phyloP scores from a whole-genome alignment of 768 basidiomycete genomes.

The Amanita phalloides region DNA sequence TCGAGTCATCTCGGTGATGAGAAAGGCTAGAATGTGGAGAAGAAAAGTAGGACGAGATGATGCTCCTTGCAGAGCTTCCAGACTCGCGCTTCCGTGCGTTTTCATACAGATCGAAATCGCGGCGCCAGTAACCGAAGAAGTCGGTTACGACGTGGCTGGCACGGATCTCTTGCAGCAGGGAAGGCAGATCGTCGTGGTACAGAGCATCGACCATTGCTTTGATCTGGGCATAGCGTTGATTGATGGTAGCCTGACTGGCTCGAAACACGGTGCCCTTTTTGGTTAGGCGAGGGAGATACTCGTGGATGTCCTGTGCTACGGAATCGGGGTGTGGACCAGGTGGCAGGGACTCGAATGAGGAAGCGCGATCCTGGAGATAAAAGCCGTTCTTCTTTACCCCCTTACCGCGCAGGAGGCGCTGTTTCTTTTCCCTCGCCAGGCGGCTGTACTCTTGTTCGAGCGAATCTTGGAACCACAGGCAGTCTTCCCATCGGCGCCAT shows the following conservation, averaged over 20 bases:
- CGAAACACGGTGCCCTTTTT: conserved; percentile 69
- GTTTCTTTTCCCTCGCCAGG: conserved; percentile 56
- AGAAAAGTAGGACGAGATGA: conserved; percentile 52
- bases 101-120: conserved; percentile 52
- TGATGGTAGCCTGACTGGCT: conserved; percentile 52
- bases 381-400: conserved; percentile 68
- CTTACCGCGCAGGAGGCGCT: conserved; percentile 58
- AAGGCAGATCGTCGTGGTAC: conserved; percentile 50
- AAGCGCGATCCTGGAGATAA: conserved; percentile 59
- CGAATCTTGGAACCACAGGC: conserved; percentile 61
- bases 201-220: conserved; percentile 46
- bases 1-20: not conserved
- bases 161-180: conserved; percentile 56
- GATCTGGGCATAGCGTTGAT: conserved; percentile 54
- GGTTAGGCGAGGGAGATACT: conserved; percentile 52
- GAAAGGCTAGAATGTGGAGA: conserved; percentile 21
- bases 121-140: conserved; percentile 73
- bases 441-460: conserved; percentile 57
- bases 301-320: conserved; percentile 59
- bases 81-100: conserved; percentile 20
- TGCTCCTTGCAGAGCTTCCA: conserved; percentile 39
- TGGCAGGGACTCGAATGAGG: conserved; percentile 80
- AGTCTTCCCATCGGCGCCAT: conserved; percentile 79
- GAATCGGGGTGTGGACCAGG: conserved; percentile 73
- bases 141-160: conserved; percentile 47